phyloP scores from a whole-genome alignment of 345 rosid species.

The Anacardium occidentale region DNA sequence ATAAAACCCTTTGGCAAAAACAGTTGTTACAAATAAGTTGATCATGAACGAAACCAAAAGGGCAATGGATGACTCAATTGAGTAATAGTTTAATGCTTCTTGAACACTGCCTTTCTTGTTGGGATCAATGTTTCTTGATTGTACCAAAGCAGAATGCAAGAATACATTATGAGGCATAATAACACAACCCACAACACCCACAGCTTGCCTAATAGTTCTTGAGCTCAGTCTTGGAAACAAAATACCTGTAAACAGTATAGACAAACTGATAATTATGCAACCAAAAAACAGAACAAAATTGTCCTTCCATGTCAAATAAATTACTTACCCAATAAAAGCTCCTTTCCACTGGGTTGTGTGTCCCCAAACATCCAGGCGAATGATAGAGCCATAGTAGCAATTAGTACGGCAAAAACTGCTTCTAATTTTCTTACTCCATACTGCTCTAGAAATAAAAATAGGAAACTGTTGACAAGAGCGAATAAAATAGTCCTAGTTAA shows the following conservation, averaged over 20 bases:
- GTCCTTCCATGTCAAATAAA: background rate
- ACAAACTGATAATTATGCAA: too few species aligned
- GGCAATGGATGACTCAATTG: constrained; percentile 77
- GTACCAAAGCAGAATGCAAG: constrained; percentile 93
- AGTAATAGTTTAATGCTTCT: constrained; percentile 86
- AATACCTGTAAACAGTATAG: constrained; percentile 46
- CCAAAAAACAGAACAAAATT: background rate
- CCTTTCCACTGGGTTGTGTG: constrained; percentile 72
- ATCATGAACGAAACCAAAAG: constrained; percentile 73
- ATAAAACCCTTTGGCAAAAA: constrained; percentile 85
- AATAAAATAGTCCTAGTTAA: constrained; percentile 11
- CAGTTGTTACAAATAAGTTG: constrained; percentile 83
- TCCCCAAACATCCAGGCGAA: constrained; percentile 94
- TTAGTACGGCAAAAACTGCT: constrained; percentile 77
- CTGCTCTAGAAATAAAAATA: constrained; percentile 76
- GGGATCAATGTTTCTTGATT: constrained; percentile 77
- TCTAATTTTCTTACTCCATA: constrained; percentile 83
- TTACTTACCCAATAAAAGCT: constrained; percentile 64
- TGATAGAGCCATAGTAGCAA: constrained; percentile 73
- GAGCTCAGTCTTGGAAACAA: constrained; percentile 87
- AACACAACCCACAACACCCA: constrained; percentile 91
- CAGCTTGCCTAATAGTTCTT: constrained; percentile 86
- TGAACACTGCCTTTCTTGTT: constrained; percentile 65
- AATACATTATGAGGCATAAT: constrained; percentile 96
- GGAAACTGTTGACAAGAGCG: constrained; percentile 52